phyloP scores from a whole-genome alignment of 164 flowering plant species.

The Houttuynia cordata region DNA sequence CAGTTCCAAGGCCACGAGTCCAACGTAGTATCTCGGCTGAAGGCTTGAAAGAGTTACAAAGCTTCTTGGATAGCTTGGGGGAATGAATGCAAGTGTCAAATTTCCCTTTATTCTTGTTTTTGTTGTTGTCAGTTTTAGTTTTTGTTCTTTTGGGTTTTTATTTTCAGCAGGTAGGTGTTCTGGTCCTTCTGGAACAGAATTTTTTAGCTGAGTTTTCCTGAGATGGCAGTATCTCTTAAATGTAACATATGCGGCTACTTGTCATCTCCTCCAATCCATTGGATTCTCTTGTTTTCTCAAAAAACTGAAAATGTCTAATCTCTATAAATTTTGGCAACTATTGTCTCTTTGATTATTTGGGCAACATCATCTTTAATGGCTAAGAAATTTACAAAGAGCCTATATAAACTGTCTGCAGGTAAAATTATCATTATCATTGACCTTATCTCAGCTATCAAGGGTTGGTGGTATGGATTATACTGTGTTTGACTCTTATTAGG shows the following conservation, averaged over 20 bases:
- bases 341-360: neutral
- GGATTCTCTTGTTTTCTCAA: neutral
- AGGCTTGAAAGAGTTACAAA: conserved; percentile 76
- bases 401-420: neutral
- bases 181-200: neutral
- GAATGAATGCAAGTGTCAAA: neutral
- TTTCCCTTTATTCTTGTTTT: neutral
- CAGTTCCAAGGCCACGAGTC: conserved; percentile 57
- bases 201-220: conserved; percentile 9
- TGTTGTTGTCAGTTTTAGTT: neutral
- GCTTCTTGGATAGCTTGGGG: conserved; percentile 60
- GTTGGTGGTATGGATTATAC: too few relatives aligned
- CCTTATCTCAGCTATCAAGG: too few relatives aligned
- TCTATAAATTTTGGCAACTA: neutral
- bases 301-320: too few relatives aligned
- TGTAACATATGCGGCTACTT: conserved; percentile 70
- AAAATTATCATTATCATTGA: too few relatives aligned
- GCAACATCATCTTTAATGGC: neutral
- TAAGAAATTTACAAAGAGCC: neutral
- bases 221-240: conserved; percentile 23
- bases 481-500: too few relatives aligned
- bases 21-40: conserved; percentile 89
- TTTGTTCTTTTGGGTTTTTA: too few relatives aligned
- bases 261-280: neutral
- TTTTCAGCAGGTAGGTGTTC: neutral